A percentile compares a stretch with the other conserved stretches of the same genome.
Evolutionary conservation across 129 eudicot genomes (phyloP).

Genomic region (Tanacetum coccineum): DNA sequence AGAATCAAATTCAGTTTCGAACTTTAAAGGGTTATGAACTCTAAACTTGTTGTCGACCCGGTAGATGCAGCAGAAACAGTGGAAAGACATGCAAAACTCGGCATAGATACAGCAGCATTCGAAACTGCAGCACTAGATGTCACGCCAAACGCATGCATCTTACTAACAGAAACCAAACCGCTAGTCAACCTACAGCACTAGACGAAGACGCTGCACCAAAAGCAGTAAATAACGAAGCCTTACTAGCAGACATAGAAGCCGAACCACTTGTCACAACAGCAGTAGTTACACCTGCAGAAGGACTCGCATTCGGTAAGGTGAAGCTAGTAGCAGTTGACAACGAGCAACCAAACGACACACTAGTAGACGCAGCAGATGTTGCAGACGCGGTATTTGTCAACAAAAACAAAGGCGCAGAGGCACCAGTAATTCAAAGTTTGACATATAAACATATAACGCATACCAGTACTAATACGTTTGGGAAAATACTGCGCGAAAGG

Average conservation of each 20-base stretch:
- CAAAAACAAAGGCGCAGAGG: slow-evolving; percentile 19
- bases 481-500: too few relatives aligned
- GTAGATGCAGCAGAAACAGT: slow-evolving; percentile 37
- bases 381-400: slow-evolving; percentile 15
- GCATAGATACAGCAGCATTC: slow-evolving; percentile 38
- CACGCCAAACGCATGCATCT: slow-evolving; percentile 33
- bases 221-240: too few relatives aligned
- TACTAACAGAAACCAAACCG: slow-evolving; percentile 31
- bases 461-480: too few relatives aligned
- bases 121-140: slow-evolving; percentile 30
- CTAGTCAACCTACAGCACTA: not conserved
- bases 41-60: slow-evolving; percentile 35
- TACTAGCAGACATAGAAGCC: not conserved
- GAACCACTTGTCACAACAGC: slow-evolving; percentile 30
- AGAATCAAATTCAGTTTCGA: too few relatives aligned
- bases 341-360: slow-evolving; percentile 27
- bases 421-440: too few relatives aligned
- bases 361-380: slow-evolving; percentile 16
- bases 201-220: too few relatives aligned
- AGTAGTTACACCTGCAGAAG: slow-evolving; percentile 38
- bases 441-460: too few relatives aligned
- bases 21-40: too few relatives aligned
- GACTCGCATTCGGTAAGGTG: slow-evolving; percentile 35
- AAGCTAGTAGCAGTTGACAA: slow-evolving; percentile 27
- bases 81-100: slow-evolving; percentile 37